phyloP scores from a whole-genome alignment of 225 moss, liverwort and hornwort genomes.

The Pseudoscleropodium purum region DNA sequence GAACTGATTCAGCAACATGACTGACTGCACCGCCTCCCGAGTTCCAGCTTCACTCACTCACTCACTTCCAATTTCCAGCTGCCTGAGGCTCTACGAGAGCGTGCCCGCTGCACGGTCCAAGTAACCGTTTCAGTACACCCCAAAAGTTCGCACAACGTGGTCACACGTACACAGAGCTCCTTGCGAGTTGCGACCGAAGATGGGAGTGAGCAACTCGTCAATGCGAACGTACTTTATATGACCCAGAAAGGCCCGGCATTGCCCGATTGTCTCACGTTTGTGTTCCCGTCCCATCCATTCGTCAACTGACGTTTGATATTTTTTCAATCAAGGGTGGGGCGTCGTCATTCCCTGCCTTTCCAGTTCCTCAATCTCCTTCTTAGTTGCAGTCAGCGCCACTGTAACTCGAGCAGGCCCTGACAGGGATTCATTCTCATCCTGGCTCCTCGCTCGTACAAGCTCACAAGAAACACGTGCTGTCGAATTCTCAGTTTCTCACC shows the following conservation, averaged over 20 bases:
- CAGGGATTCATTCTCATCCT: neutral
- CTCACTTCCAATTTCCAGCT: neutral
- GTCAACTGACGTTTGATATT: neutral
- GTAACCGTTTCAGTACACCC: neutral
- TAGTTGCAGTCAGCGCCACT: neutral
- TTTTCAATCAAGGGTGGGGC: neutral
- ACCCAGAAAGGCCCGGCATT: neutral
- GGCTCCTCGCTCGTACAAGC: too few relatives aligned
- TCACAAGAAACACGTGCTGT: neutral
- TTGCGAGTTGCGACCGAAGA: neutral
- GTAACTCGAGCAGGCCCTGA: neutral
- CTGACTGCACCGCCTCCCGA: neutral
- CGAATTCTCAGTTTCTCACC: too few relatives aligned
- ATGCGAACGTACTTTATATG: neutral
- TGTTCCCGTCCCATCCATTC: neutral
- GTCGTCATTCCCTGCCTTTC: neutral
- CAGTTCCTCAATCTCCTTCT: neutral
- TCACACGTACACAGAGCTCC: neutral
- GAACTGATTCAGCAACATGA: slow-evolving; percentile 14
- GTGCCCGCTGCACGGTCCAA: neutral
- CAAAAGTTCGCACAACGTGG: neutral
- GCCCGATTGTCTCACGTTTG: neutral
- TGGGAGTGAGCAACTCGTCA: neutral
- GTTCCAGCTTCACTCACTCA: neutral
- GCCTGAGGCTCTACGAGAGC: neutral